A percentile compares a stretch with the other conserved stretches of the same genome.
Conservation (phyloP, 169 alveolate genomes). For the Plasmodium ovale region DNA sequence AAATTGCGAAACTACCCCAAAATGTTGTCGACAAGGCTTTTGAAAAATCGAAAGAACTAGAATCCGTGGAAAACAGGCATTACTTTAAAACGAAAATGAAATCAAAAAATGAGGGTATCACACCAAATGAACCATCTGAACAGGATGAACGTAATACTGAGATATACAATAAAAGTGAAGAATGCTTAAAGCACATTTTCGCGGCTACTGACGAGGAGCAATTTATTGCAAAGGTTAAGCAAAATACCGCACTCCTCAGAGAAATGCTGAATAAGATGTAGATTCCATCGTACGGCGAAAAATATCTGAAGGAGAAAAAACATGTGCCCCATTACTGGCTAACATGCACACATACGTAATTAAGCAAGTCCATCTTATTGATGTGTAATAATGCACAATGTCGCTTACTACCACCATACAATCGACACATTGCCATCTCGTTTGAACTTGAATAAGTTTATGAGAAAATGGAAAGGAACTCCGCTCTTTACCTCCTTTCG, state of each 20-base stretch:
- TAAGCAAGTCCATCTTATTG: no score
- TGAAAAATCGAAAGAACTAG: slow-evolving; percentile 75
- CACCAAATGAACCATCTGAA: background rate
- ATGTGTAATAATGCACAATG: no score
- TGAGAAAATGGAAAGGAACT: no score
- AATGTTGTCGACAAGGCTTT: slow-evolving; percentile 79
- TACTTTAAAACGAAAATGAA: slow-evolving; percentile 47
- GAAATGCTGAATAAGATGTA: background rate
- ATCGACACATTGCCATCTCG: no score
- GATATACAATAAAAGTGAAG: background rate
- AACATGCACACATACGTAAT: no score
- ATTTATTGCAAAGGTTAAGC: slow-evolving; percentile 8
- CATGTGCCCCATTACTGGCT: no score
- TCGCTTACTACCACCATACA: no score
- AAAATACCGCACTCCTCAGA: background rate
- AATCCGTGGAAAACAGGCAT: slow-evolving; percentile 70
- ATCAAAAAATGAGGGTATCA: slow-evolving; percentile 2
- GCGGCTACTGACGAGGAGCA: slow-evolving; percentile 2
- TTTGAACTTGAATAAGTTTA: no score
- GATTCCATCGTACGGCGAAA: no score
- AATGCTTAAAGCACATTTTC: slow-evolving; percentile 7
- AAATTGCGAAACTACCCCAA: slow-evolving; percentile 92
- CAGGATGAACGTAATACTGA: slow-evolving; percentile 9
- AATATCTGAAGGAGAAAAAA: no score
- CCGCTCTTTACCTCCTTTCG: no score